Base-by-base conservation (phyloP, 139 green algal genomes). In the Chlamydomonas sp. region DNA sequence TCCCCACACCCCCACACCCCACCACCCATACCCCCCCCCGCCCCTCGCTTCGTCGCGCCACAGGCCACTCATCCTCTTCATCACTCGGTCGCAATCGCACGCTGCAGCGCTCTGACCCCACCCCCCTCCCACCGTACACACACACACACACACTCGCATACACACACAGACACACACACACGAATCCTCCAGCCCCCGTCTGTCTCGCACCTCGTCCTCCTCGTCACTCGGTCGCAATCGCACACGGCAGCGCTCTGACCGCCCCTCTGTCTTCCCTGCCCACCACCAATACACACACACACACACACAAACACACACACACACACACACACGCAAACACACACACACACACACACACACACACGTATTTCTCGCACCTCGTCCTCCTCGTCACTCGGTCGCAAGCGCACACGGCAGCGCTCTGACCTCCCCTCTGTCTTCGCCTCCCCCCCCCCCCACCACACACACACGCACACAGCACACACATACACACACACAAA, bases 61-160 rank as follows among this genome's bases (percentile, higher is more conserved):
- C n/a, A n/a, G n/a, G n/a, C n/a, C n/a, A n/a, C 24, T 35, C 6
- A 34, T 28, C 50, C 8, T 36, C 24, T 22, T 57, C 67, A 35
- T 59, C 22, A 67, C 35, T 35, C 22, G n/a, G 20, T 48, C 68
- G 33, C 43, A 90, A 79, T 37, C 70, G 73, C 69, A 88, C 82
- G 0, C 58, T 47, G 8, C 76, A 77, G 29, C 76, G 74, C 33
- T 77, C 77, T 83, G 76, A 49, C n/a, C n/a, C n/a, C n/a, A n/a
- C n/a, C n/a, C n/a, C n/a, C n/a, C n/a, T n/a, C n/a, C 13, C 10
- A 50, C 10, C 39, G 8, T 8, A n/a, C n/a, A 8, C 8, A 8
- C 39, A 50, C 10, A 8, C 39, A 50, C 8, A 8, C 10, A 8
- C 39, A n/a, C 39, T 13, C 8, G 13, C n/a, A n/a, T n/a, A n/a